These are phyloP conservation scores for Suillus cothurnatus DNA, from an alignment of 768 basidiomycete genomes.

Conservation along the genomic window DNA sequence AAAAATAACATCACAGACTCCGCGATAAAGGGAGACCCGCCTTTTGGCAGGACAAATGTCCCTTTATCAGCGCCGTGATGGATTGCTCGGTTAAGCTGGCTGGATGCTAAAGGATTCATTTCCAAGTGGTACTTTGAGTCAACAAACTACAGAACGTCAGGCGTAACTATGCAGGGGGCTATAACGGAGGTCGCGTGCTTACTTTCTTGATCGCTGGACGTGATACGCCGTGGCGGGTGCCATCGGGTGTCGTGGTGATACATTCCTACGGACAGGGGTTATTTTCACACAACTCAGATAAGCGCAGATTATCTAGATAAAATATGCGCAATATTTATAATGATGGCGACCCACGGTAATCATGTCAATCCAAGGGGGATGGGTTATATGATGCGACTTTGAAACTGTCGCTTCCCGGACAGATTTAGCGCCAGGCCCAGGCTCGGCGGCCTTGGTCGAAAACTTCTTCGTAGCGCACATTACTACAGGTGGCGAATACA, in stretches of 20 bases:
- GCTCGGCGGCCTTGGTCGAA: conserved; percentile 35
- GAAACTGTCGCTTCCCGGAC: conserved; percentile 34
- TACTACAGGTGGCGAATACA: conserved; percentile 2
- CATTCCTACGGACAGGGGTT: conserved; percentile 57
- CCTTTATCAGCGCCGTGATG: conserved; percentile 51
- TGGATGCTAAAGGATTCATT: conserved; percentile 44
- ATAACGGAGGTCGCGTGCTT: conserved; percentile 31
- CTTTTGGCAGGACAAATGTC: conserved; percentile 61
- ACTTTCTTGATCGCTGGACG: conserved; percentile 83
- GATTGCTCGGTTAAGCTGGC: conserved; percentile 58
- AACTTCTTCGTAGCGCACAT: conserved; percentile 42
- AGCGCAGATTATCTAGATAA: conserved; percentile 20
- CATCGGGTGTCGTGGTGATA: conserved; percentile 64
- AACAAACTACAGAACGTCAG: conserved; percentile 42
- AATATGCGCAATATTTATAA: conserved; percentile 27
- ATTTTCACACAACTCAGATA: conserved; percentile 32
- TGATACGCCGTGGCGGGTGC: conserved; percentile 73
- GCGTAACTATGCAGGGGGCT: background rate
- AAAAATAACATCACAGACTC: background rate
- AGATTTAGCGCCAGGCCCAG: conserved; percentile 5
- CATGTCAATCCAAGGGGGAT: conserved; percentile 55
- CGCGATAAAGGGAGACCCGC: conserved; percentile 10
- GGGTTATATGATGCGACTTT: conserved; percentile 44
- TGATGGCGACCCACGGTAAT: conserved; percentile 35
- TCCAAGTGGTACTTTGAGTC: conserved; percentile 56